phyloP scores from a whole-genome alignment of 2,329 filamentous ascomycete species.

The Nigrospora sphaerica region DNA sequence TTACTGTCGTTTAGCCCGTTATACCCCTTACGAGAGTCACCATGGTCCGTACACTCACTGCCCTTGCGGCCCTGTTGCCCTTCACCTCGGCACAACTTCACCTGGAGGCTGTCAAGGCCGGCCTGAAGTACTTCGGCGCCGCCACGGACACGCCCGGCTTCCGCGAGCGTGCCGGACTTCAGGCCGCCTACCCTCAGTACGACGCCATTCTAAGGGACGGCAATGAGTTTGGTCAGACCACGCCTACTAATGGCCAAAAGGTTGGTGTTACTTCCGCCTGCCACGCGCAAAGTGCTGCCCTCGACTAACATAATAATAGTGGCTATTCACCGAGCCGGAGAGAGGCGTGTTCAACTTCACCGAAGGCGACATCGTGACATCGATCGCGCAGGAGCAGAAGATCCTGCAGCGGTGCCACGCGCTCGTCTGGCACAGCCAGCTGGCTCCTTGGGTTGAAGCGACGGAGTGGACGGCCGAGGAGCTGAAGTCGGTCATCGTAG shows the following conservation, averaged over 20 bases:
- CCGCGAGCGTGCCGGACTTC: slow-evolving; percentile 34
- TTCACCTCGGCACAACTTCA: slow-evolving; percentile 33
- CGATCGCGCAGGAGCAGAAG: slow-evolving; percentile 31
- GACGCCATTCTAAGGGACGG: slow-evolving; percentile 43
- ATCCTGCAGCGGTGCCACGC: slow-evolving; percentile 54
- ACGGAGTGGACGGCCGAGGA: slow-evolving; percentile 43
- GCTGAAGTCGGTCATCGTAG: slow-evolving; percentile 41
- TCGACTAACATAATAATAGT: slow-evolving; percentile 21
- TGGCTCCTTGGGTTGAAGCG: slow-evolving; percentile 41
- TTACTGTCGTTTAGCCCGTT: background rate
- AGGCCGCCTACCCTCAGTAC: slow-evolving; percentile 46
- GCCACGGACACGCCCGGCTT: slow-evolving; percentile 45
- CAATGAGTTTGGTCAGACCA: slow-evolving; percentile 54
- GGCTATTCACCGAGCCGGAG: slow-evolving; percentile 52
- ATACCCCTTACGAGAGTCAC: background rate
- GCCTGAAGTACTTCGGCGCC: slow-evolving; percentile 53
- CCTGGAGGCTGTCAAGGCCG: slow-evolving; percentile 41
- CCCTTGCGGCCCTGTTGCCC: slow-evolving; percentile 20
- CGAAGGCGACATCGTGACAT: slow-evolving; percentile 43
- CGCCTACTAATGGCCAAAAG: slow-evolving; percentile 52
- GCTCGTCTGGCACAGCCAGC: slow-evolving; percentile 36
- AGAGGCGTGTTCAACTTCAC: slow-evolving; percentile 54
- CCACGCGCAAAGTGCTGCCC: no score
- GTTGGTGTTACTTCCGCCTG: slow-evolving; percentile 6
- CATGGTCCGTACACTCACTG: slow-evolving; percentile 13